Evolutionary conservation across 768 basidiomycete species (phyloP).

Genomic region (Saitozyma sp.): DNA sequence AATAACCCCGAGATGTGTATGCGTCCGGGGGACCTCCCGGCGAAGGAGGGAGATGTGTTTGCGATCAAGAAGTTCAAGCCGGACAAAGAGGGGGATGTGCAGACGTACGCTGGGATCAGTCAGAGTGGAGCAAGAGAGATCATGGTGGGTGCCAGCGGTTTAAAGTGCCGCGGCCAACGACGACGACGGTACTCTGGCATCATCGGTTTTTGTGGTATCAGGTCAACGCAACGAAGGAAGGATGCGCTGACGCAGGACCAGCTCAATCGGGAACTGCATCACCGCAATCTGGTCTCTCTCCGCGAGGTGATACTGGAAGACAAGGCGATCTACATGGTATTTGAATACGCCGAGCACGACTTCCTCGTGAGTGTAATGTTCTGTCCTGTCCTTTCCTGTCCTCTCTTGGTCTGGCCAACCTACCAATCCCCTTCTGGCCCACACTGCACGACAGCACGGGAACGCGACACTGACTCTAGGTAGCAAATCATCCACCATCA

Average conservation of each 20-base stretch:
- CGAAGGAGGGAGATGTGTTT: slow-evolving; percentile 66
- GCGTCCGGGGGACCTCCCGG: slow-evolving; percentile 65
- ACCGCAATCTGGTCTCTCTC: slow-evolving; percentile 82
- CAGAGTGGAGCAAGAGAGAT: slow-evolving; percentile 98
- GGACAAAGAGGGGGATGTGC: slow-evolving; percentile 95
- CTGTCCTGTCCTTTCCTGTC: slow-evolving; percentile 38
- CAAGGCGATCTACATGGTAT: slow-evolving; percentile 98
- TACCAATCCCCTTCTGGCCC: background rate
- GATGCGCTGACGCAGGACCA: background rate
- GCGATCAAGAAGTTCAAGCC: slow-evolving; percentile 99
- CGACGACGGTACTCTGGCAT: too few species aligned
- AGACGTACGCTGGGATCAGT: slow-evolving; percentile 94
- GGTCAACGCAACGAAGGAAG: too few species aligned
- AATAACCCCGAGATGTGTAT: slow-evolving; percentile 48
- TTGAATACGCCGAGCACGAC: slow-evolving; percentile 98
- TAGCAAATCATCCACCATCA: slow-evolving; percentile 99
- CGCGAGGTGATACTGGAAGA: slow-evolving; percentile 96
- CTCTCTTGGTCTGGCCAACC: too few species aligned
- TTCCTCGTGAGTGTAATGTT: slow-evolving; percentile 65
- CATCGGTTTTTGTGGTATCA: too few species aligned
- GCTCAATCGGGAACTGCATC: slow-evolving; percentile 38
- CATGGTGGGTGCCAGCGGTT: slow-evolving; percentile 59
- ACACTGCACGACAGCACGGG: too few species aligned
- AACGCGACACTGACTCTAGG: background rate
- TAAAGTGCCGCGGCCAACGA: background rate